phyloP scores from a whole-genome alignment of 2,329 filamentous ascomycete genomes.

The Aulographum hederae region DNA sequence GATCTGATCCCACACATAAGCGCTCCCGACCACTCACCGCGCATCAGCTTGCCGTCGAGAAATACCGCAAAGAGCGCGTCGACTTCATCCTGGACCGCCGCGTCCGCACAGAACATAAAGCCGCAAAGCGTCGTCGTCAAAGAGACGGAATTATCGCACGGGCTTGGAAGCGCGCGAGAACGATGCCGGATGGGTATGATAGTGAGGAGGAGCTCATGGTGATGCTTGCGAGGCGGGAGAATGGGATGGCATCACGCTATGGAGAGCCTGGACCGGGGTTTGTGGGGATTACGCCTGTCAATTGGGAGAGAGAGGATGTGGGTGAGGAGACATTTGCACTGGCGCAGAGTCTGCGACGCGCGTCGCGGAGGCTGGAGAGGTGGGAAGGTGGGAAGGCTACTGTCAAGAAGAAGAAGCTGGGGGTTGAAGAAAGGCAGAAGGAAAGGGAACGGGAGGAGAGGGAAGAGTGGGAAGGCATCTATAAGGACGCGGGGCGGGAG shows the following conservation, averaged over 20 bases:
- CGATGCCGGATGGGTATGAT: constrained; percentile 26
- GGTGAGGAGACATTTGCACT: constrained; percentile 56
- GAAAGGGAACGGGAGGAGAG: constrained; percentile 2
- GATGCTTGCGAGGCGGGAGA: constrained; percentile 1
- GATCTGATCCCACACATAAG: constrained; percentile 24
- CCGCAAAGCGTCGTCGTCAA: constrained; percentile 41
- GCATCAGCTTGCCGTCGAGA: constrained; percentile 65
- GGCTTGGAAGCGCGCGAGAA: constrained; percentile 43
- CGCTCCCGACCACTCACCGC: constrained; percentile 60
- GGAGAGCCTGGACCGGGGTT: constrained; percentile 17
- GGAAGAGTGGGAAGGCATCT: constrained; percentile 9
- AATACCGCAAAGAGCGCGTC: constrained; percentile 62
- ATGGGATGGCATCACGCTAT: constrained; percentile 18
- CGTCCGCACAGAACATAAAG: constrained; percentile 46
- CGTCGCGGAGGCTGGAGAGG: constrained; percentile 45
- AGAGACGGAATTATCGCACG: constrained; percentile 48
- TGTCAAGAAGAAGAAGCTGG: constrained; percentile 8
- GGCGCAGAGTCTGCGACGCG: constrained; percentile 45
- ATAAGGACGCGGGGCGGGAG: constrained; percentile 15
- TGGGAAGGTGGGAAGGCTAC: constrained; percentile 37
- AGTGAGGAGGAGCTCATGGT: constrained; percentile 20
- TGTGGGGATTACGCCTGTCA: constrained; percentile 41
- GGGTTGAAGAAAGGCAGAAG: constrained; percentile 5
- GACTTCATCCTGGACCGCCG: constrained; percentile 66
- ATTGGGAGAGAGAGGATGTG: constrained; percentile 49